Conservation (phyloP, 2,329 filamentous ascomycete species). For the Penicillium expansum region DNA sequence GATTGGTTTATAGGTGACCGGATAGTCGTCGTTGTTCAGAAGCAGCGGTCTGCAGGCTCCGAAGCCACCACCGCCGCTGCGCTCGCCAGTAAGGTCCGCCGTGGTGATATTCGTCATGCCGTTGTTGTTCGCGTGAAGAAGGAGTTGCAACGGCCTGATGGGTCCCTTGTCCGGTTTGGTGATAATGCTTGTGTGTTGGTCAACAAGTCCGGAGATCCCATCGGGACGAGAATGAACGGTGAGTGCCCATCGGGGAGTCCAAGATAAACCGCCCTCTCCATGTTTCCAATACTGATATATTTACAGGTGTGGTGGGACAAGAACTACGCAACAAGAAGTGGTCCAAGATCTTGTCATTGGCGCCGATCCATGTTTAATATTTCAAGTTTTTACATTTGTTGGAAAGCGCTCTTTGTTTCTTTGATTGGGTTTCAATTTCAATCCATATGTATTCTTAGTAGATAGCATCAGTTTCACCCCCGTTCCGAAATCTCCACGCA, state of each 20-base stretch:
- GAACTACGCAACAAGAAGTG: slow-evolving; percentile 91
- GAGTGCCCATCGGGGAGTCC: slow-evolving; percentile 25
- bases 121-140: slow-evolving; percentile 91
- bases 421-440: slow-evolving; percentile 16
- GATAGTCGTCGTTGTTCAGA: slow-evolving; percentile 96
- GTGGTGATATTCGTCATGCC: slow-evolving; percentile 93
- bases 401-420: slow-evolving; percentile 28
- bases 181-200: slow-evolving; percentile 98
- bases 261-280: neutral
- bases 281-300: slow-evolving; percentile 21
- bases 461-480: neutral
- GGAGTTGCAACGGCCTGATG: slow-evolving; percentile 81
- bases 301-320: slow-evolving; percentile 73
- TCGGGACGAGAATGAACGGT: slow-evolving; percentile 87
- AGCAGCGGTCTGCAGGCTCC: slow-evolving; percentile 75
- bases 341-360: slow-evolving; percentile 97
- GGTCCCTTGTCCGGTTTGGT: slow-evolving; percentile 87
- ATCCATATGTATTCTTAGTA: slow-evolving; percentile 34
- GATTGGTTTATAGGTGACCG: slow-evolving; percentile 68
- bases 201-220: slow-evolving; percentile 94
- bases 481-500: slow-evolving; percentile 10
- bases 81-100: slow-evolving; percentile 87
- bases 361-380: slow-evolving; percentile 71
- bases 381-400: slow-evolving; percentile 25
- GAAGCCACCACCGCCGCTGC: slow-evolving; percentile 71